Evolutionary conservation across 225 moss, liverwort and hornwort genomes (phyloP), one percentile per base, ranked within the genome.

Genomic region (Lunularia cruciata): DNA sequence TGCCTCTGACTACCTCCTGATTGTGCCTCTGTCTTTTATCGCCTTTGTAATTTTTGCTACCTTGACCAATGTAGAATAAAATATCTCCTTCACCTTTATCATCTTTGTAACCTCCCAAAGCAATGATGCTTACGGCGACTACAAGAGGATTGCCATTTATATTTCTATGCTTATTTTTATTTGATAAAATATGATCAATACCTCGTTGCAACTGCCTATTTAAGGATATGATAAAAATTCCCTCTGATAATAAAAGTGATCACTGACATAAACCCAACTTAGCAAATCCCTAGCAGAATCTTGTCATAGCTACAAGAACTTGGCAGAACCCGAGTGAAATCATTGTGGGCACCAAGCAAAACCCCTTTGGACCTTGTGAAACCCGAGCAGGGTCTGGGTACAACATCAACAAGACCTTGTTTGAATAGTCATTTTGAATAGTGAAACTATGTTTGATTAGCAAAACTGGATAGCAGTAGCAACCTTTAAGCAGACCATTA

Each of bases 81-180:
- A 35, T 68, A 38, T 81, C 76, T 25, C 85, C 81, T 49, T 75
- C 76, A 28, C 81, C 85, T 0, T 34, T 37, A 42, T 85, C 78
- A 32, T 85, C 85, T 54, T 76, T 73, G 28, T 85, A 85, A 0
- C 78, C 81, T 69, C 85, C 85, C n/a, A 81, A 81, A 5, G 78
- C 75, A 38, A 81, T 76, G 48, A 85, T 73, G 30, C 85, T 81
- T 6, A 76, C 75, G 25, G 81, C 85, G 8, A 85, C 72, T 3
- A 77, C 18, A 26, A 74, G 6, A 7, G 36, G 6, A 7, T 43
- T n/a, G 54, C 67, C 71, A 3, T 56, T 5, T 5, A 14, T 0
- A 20, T 78, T 40, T 5, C 15, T 15, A 19, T 54, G 68, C 4
- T 11, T 31, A 27, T 75, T 76, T 52, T 57, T 78, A 8, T 3